A percentile compares a stretch with the other conserved stretches of the same genome.
Evolutionary conservation across 805 yeast genomes (phyloP).

Genomic region (Pichia exigua): DNA sequence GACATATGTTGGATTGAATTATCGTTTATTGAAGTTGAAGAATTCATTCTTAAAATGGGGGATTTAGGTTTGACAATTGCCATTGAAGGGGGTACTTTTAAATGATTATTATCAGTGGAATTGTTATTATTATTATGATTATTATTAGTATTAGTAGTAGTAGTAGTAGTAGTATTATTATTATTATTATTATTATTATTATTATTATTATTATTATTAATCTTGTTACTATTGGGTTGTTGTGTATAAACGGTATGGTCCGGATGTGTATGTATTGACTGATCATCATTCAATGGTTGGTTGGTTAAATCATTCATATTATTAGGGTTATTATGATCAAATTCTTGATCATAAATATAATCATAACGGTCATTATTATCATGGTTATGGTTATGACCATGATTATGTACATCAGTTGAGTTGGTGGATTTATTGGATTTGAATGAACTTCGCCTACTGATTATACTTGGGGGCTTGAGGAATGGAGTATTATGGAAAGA

Average conservation of each 20-base stretch:
- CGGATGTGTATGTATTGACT: slow-evolving; percentile 6
- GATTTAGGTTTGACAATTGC: slow-evolving; percentile 27
- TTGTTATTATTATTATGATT: no score
- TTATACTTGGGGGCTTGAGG: neutral
- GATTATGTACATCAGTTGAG: slow-evolving; percentile 7
- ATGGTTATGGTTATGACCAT: neutral
- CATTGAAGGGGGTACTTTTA: slow-evolving; percentile 29
- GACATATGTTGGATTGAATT: slow-evolving; percentile 12
- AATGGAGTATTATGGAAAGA: neutral
- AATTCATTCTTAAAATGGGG: slow-evolving; percentile 27
- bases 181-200: neutral
- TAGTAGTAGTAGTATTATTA: neutral
- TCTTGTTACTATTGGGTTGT: neutral
- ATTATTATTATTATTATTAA: neutral
- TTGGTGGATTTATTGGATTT: neutral
- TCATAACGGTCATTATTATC: slow-evolving; percentile 9
- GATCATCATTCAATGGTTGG: neutral
- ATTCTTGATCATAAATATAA: slow-evolving; percentile 16
- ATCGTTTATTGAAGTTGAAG: slow-evolving; percentile 23
- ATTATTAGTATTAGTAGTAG: neutral
- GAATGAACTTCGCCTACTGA: slow-evolving; percentile 8
- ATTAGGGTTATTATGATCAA: neutral
- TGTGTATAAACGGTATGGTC: neutral
- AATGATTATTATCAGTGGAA: slow-evolving; percentile 8
- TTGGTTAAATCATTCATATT: neutral